Evolutionary conservation across 208 protist species (phyloP), one percentile per base, ranked within the genome.

Genomic region (Herpetomonas muscarum): DNA sequence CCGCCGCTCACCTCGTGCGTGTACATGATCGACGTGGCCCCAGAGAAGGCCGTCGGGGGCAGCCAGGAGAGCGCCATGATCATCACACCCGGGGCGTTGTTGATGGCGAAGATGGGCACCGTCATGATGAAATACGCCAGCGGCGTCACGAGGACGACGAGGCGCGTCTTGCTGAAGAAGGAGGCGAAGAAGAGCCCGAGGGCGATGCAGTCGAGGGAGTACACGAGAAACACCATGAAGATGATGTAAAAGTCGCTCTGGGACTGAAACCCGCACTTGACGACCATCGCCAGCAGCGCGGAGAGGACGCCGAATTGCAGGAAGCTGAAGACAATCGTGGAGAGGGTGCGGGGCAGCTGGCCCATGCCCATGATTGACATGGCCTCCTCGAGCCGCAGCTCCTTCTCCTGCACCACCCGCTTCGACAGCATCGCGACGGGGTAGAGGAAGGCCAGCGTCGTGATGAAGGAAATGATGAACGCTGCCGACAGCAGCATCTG

Each of bases 341-440:
- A 39, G 26, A 67, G 7, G 54, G 74, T 72, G 42, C 79, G 55
- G 4, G 68, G 45, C 12, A 49, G 30, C 57, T 4, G 81, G 41
- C 10, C 34, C 21, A 84, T 54, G 21, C 77, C 77, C 77, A 84
- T 84, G 46, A 84, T 80, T 10, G 74, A 52, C 59, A 81, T 56
- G 9, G 68, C 70, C 56, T 87, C 67, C 50, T 84, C 69, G 15
- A 66, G 59, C 17, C 70, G 63, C 46, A 76, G 21, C 41, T 81
- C 77, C 50, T 85, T 85, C 25, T 85, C 77, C 25, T 55, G 17
- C 21, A 84, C 76, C 46, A 84, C 55, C 9, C 60, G 55, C 47
- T 66, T 74, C 5, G 69, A 63, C 42, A 57, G 32, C 55, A 70
- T 64, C 7, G 61, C 55, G 2, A 84, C 62, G n/a, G 72, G 68